These are phyloP conservation scores for Nitzschia sp. DNA, from an alignment of 108 stramenopile species.

Conservation along the genomic window DNA sequence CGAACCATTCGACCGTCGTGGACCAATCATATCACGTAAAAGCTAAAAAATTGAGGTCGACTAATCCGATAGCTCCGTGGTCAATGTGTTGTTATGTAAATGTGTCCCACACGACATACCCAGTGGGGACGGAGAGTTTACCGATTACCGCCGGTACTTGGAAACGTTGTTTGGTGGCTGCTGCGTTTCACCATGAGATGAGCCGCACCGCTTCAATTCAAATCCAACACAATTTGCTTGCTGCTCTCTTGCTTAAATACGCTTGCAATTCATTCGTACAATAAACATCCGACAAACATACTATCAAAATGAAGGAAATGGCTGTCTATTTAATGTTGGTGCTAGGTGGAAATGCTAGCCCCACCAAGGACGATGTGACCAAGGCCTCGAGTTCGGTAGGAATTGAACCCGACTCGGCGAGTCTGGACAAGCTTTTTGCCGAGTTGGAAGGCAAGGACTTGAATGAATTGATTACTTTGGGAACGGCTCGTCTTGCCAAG, in stretches of 20 bases:
- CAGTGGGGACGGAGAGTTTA: too few species aligned
- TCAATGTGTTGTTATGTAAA: too few species aligned
- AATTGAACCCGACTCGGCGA: constrained; percentile 83
- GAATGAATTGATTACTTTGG: constrained; percentile 79
- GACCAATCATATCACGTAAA: too few species aligned
- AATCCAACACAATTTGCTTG: constrained; percentile 13
- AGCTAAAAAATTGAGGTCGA: too few species aligned
- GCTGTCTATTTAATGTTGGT: constrained; percentile 94
- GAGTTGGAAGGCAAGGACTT: constrained; percentile 97
- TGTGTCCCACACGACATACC: too few species aligned
- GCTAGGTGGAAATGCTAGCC: constrained; percentile 93
- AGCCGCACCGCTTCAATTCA: too few species aligned
- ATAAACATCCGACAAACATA: constrained; percentile 1
- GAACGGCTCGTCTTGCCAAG: constrained; percentile 86
- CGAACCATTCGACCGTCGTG: too few species aligned
- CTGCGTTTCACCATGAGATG: too few species aligned
- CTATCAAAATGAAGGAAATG: constrained; percentile 89
- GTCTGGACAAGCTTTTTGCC: constrained; percentile 63
- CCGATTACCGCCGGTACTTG: too few species aligned
- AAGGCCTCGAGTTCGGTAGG: constrained; percentile 88
- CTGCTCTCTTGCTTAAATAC: constrained; percentile 23
- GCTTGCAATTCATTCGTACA: too few species aligned
- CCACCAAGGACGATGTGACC: constrained; percentile 93
- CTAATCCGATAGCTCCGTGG: too few species aligned
- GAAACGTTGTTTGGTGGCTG: too few species aligned